Percentiles rank a stretch among this genome's conserved stretches.
These are phyloP conservation scores for Eucalyptus polybractea DNA, from an alignment of 345 rosid genomes.

Conservation along the genomic window DNA sequence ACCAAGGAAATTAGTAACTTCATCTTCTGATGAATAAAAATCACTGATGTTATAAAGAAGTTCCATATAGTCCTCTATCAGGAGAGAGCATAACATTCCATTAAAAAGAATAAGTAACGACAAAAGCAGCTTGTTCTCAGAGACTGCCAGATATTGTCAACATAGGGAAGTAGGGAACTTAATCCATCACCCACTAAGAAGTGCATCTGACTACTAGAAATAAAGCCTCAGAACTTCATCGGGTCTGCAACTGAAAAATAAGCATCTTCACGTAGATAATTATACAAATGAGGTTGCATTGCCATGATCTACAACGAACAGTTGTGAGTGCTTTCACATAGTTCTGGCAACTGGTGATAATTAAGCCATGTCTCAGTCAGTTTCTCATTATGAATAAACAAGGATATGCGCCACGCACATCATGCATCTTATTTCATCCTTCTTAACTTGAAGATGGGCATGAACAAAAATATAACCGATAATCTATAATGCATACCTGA, in stretches of 20 bases:
- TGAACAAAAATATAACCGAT: background rate
- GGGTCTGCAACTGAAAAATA: background rate
- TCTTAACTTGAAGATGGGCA: background rate
- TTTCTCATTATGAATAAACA: background rate
- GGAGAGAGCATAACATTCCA: background rate
- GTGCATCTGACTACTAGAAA: background rate
- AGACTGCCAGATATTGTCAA: background rate
- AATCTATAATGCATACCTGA: conserved; percentile 37
- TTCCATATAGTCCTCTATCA: background rate
- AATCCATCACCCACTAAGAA: background rate
- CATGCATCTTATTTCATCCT: background rate
- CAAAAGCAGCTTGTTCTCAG: background rate
- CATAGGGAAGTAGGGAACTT: background rate
- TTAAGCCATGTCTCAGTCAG: background rate
- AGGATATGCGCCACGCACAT: background rate
- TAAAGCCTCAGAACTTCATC: background rate
- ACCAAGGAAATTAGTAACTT: background rate
- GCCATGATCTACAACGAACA: background rate
- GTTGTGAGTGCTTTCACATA: background rate
- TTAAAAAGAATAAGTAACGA: background rate
- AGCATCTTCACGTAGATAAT: background rate
- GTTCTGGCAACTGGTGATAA: background rate
- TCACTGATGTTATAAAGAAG: background rate
- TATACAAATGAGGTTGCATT: background rate
- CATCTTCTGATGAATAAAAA: background rate